Percentiles rank a stretch among this genome's conserved stretches.
Conservation (phyloP, 257 asterid genomes). For the Przewalskia tangutica region DNA sequence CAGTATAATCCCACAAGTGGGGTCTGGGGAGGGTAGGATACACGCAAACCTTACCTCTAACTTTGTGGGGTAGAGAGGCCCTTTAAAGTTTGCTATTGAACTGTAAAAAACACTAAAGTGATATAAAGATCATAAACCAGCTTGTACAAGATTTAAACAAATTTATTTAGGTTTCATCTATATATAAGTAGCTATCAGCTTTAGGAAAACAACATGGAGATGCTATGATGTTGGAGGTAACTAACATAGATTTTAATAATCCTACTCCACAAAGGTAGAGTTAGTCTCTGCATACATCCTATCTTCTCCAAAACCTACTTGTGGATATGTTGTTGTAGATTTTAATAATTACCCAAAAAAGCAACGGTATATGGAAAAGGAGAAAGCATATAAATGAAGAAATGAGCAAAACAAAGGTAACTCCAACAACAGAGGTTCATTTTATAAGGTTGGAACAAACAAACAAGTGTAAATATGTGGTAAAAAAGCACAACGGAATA, state of each 20-base stretch:
- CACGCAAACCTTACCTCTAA: too few relatives aligned
- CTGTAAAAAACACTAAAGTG: background rate
- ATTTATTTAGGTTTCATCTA: background rate
- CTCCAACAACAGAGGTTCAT: background rate
- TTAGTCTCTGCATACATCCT: too few relatives aligned
- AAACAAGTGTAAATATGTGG: background rate
- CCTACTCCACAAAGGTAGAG: too few relatives aligned
- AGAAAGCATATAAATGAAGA: background rate
- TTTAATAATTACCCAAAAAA: background rate
- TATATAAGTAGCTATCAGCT: background rate
- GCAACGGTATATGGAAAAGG: background rate
- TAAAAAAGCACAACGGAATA: too few relatives aligned
- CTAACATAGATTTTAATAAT: background rate
- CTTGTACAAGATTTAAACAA: background rate
- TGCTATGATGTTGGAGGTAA: background rate
- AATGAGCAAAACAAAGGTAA: background rate
- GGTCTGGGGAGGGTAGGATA: too few relatives aligned
- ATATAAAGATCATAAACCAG: background rate
- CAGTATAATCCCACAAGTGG: too few relatives aligned
- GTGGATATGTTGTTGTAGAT: background rate
- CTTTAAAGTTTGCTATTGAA: background rate
- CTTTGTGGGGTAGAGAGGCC: too few relatives aligned
- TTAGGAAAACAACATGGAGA: background rate
- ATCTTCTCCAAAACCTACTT: too few relatives aligned
- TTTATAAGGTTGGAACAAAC: background rate